Evolutionary conservation across 2,329 filamentous ascomycete species (phyloP).

Genomic region (Dothiorella sarmentorum): DNA sequence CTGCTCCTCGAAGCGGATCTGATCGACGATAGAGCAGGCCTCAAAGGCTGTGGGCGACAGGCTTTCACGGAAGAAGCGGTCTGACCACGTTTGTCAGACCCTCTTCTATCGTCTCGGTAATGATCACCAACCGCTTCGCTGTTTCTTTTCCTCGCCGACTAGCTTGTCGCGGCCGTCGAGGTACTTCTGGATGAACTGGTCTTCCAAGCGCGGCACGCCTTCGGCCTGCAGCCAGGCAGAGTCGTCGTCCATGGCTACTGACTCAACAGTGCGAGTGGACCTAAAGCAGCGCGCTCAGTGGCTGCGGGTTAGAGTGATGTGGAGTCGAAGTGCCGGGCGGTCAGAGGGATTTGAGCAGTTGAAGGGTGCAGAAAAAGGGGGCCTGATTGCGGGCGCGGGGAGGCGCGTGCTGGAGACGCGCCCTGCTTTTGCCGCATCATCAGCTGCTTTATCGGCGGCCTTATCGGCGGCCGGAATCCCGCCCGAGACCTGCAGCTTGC

Average conservation of each 20-base stretch:
- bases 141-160: slow-evolving; percentile 75
- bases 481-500: slow-evolving; percentile 10
- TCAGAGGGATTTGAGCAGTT: slow-evolving; percentile 16
- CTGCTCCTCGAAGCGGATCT: slow-evolving; percentile 75
- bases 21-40: slow-evolving; percentile 75
- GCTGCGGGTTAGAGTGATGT: slow-evolving; percentile 1
- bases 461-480: not conserved
- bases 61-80: slow-evolving; percentile 66
- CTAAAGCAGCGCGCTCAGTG: slow-evolving; percentile 6
- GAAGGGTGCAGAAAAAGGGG: slow-evolving; percentile 12
- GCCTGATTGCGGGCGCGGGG: not conserved
- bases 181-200: slow-evolving; percentile 81
- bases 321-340: slow-evolving; percentile 12
- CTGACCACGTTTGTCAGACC: slow-evolving; percentile 42
- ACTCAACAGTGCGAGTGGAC: slow-evolving; percentile 1
- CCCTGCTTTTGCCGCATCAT: not conserved
- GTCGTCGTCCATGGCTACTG: slow-evolving; percentile 25
- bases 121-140: slow-evolving; percentile 66
- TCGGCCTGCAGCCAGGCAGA: slow-evolving; percentile 41
- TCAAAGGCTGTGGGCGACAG: slow-evolving; percentile 75
- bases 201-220: slow-evolving; percentile 47
- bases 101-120: slow-evolving; percentile 7
- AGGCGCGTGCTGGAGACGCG: slow-evolving; percentile 4
- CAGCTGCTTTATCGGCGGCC: not conserved
- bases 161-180: slow-evolving; percentile 70